Base-by-base conservation (phyloP, 192 early-diverging fungal species). In the Funneliformis geosporum region DNA sequence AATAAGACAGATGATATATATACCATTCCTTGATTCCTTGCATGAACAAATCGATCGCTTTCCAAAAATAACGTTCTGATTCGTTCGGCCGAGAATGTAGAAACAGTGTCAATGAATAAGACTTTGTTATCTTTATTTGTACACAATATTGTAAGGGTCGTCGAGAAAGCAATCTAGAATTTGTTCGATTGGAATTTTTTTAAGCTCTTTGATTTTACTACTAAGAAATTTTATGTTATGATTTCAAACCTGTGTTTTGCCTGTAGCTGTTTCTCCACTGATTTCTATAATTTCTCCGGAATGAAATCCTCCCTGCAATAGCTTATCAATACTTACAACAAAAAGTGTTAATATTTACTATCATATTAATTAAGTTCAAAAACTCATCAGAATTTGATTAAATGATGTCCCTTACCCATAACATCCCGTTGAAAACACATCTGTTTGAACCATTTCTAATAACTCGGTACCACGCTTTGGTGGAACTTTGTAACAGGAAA, bases 211-310 rank as follows among this genome's bases (percentile, higher is more conserved):
- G 21, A 55, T 55, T 55, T 55, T 6, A 55, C 43, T 10, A 44
- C 6, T 1, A 44, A 44, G 9, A 44, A 44, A 9, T 44, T 44
- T 44, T 9, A 44, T 5, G 43, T 44, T 10, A 68, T 0, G 44
- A 69, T 16, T 11, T 39, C 10, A 6, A 50, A 79, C 78, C 78
- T 66, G 69, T 2, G 78, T 79, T 79, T 79, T 79, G 9, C 78
- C 78, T 10, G 78, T 33, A 59, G 68, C 60, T 28, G 67, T 40
- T 59, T 50, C 66, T 42, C 78, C 78, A 28, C 55, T 40, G 21
- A 79, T 67, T 38, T 79, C 78, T 33, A 70, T 79, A 33, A 79
- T 73, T 14, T 79, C 78, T 16, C 78, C 78, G 8, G 69, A 28
- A 6, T 50, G 78, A 8, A 79, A 72, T 23, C 78, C 78, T 44